Evolutionary conservation across 106 monocot genomes (phyloP), one percentile per base, ranked within the genome.

Genomic region (Narthecium ossifragum): DNA sequence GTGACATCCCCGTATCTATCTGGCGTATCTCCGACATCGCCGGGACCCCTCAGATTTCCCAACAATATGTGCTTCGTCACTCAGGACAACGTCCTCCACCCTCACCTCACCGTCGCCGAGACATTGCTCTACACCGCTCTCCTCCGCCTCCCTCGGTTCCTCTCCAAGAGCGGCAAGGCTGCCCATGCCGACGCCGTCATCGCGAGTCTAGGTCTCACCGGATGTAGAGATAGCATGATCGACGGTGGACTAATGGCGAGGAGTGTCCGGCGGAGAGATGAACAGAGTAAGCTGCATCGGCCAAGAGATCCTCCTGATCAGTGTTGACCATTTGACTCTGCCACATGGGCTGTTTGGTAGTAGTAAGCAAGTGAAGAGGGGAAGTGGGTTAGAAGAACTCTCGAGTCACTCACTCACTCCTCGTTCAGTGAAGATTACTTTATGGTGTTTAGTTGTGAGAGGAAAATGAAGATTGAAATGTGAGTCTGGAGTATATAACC

Each of bases 11-110:
- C n/a, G n/a, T n/a, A n/a, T n/a, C n/a, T n/a, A n/a, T n/a, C n/a
- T n/a, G n/a, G n/a, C n/a, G n/a, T n/a, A n/a, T n/a, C n/a, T n/a
- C n/a, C n/a, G n/a, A n/a, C n/a, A n/a, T n/a, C n/a, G n/a, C n/a
- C n/a, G n/a, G n/a, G n/a, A n/a, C n/a, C n/a, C n/a, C n/a, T n/a
- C n/a, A n/a, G n/a, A n/a, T n/a, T n/a, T n/a, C n/a, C n/a, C n/a
- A n/a, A n/a, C n/a, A n/a, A 62, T 25, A 83, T 67, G 4, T 76
- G 83, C 33, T 88, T 83, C 43, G 83, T 88, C 26, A 24, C 70
- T 25, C 88, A 88, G 66, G 83, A 88, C 56, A 79, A 88, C 55
- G 63, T 88, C 12, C 46, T 88, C 54, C 76, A 88, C 66, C 78
- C 76, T 11, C 82, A 83, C 55, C 76, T 88, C 31, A 88, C 88